A percentile compares a stretch with the other conserved stretches of the same genome.
Conservation (phyloP, 2,329 filamentous ascomycete species). For the Gnomoniopsis sp. region DNA sequence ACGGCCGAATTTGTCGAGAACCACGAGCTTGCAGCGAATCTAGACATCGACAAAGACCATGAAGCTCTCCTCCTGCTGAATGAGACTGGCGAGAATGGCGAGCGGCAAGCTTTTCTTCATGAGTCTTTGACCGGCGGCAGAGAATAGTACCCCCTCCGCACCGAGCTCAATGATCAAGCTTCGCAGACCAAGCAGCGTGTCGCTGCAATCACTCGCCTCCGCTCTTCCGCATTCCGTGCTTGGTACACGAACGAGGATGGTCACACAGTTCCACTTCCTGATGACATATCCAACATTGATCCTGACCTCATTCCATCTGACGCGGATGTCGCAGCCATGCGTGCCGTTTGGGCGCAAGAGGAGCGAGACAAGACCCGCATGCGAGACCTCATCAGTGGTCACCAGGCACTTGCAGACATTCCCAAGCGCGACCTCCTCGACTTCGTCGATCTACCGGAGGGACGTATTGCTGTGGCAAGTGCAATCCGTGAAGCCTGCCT, state of each 20-base stretch:
- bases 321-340: not conserved
- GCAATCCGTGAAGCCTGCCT: too few species aligned
- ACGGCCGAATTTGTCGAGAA: not conserved
- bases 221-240: not conserved
- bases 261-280: not conserved
- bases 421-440: not conserved
- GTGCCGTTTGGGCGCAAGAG: not conserved
- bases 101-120: not conserved
- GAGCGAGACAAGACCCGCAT: not conserved
- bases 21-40: not conserved
- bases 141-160: not conserved
- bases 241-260: not conserved
- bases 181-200: not conserved
- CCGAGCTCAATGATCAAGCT: not conserved
- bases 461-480: too few species aligned
- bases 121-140: not conserved
- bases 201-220: not conserved
- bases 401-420: not conserved
- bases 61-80: not conserved
- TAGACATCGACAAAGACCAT: not conserved
- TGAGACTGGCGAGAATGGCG: not conserved
- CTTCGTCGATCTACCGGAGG: too few species aligned
- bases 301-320: not conserved
- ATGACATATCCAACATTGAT: not conserved
- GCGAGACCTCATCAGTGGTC: not conserved